Percentiles rank a stretch among this genome's conserved stretches.
These are phyloP conservation scores for Arctium minus DNA, from an alignment of 129 eudicot species.

Conservation along the genomic window DNA sequence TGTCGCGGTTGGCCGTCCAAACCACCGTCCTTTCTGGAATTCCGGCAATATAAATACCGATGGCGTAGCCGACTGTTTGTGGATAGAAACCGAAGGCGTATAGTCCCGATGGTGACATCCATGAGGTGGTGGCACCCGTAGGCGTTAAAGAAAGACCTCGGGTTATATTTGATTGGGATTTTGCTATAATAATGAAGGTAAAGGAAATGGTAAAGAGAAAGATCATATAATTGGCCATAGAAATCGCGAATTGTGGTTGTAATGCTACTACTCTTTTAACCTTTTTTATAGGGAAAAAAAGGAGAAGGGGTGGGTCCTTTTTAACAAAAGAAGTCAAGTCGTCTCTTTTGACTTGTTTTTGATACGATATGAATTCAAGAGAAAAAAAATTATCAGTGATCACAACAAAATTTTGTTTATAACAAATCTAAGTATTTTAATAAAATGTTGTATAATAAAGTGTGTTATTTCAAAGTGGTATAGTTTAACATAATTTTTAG, in stretches of 20 bases:
- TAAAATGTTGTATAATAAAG: too few relatives aligned
- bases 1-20: slow-evolving; percentile 46
- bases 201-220: not conserved
- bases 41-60: slow-evolving; percentile 41
- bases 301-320: not conserved
- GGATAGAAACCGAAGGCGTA: slow-evolving; percentile 53
- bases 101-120: slow-evolving; percentile 44
- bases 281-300: not conserved
- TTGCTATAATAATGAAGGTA: not conserved
- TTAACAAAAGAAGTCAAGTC: not conserved
- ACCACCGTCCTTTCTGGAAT: slow-evolving; percentile 27
- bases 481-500: too few relatives aligned
- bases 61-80: slow-evolving; percentile 28
- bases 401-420: too few relatives aligned
- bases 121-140: slow-evolving; percentile 28
- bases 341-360: too few relatives aligned
- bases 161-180: slow-evolving; percentile 24
- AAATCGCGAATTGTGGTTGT: not conserved
- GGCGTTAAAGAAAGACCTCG: slow-evolving; percentile 22
- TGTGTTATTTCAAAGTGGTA: too few relatives aligned
- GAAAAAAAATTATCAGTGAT: too few relatives aligned
- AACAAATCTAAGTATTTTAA: too few relatives aligned
- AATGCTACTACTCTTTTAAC: not conserved
- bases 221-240: not conserved
- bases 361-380: too few relatives aligned